A percentile compares a stretch with the other conserved stretches of the same genome.
These are phyloP conservation scores for Chlorociboria aeruginascens DNA, from an alignment of 495 filamentous ascomycete genomes.

Conservation along the genomic window DNA sequence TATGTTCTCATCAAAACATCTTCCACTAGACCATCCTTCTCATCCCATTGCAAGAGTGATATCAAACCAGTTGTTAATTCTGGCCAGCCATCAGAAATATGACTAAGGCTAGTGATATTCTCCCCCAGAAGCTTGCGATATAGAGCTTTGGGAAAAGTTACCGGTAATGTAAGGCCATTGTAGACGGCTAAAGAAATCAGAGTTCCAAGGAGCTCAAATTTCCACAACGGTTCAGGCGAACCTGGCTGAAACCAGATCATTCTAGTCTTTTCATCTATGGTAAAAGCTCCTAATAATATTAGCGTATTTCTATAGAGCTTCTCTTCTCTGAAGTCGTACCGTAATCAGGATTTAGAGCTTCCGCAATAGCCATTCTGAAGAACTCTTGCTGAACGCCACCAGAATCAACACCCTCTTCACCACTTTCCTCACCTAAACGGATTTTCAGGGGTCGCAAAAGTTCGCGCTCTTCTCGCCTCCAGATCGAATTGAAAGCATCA, in stretches of 20 bases:
- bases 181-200: slow-evolving; percentile 84
- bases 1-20: slow-evolving; percentile 75
- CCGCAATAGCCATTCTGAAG: slow-evolving; percentile 68
- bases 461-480: slow-evolving; percentile 72
- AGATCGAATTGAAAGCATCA: slow-evolving; percentile 80
- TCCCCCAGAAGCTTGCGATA: slow-evolving; percentile 68
- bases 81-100: slow-evolving; percentile 83
- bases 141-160: slow-evolving; percentile 74
- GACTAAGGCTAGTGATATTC: slow-evolving; percentile 50
- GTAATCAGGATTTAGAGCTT: slow-evolving; percentile 64
- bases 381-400: slow-evolving; percentile 95
- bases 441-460: slow-evolving; percentile 80
- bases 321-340: slow-evolving; percentile 31
- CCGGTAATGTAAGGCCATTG: slow-evolving; percentile 80
- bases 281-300: slow-evolving; percentile 40
- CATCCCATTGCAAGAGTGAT: slow-evolving; percentile 57
- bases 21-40: slow-evolving; percentile 60
- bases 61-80: slow-evolving; percentile 62
- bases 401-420: slow-evolving; percentile 85
- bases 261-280: slow-evolving; percentile 55
- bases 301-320: slow-evolving; percentile 16
- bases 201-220: slow-evolving; percentile 83
- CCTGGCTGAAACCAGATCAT: slow-evolving; percentile 82
- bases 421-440: slow-evolving; percentile 63
- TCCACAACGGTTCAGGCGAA: slow-evolving; percentile 70